Base-by-base conservation (phyloP, 78 protist genomes). In the Guillardia theta region DNA sequence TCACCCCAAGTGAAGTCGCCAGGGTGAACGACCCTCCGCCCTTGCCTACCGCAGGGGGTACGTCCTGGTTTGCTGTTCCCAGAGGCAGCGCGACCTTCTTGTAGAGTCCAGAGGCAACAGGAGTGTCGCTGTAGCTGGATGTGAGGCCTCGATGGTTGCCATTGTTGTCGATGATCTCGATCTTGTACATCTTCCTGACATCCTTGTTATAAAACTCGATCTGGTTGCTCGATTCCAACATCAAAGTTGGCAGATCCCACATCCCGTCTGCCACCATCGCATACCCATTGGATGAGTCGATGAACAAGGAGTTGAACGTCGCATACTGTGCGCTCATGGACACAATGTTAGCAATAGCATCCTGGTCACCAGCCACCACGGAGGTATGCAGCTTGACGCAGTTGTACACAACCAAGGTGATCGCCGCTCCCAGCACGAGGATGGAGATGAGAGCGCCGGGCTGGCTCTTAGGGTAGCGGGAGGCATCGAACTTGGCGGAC, bases 131-230 rank as follows among this genome's bases (percentile, higher is more conserved):
- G 36, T 70, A 24, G 41, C 36, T 24, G 83, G 83, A 70, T 1
- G 41, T 33, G 83, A 70, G 83, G 41, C 21, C 41, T 24, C 22
- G 9, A 24, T 70, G 83, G 83, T 33, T 70, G 41, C 83, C 83
- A 24, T 70, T 70, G 83, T 70, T 70, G 83, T 70, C 83, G 83
- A 70, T 18, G 45, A 70, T 24, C 83, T 70, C 83, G 83, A 70
- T 70, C 36, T 70, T 70, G 41, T 70, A 70, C 45, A 70, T 24
- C 36, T 12, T 12, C 41, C 90, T 37, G 50, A 50, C 0, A 18
- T 78, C 90, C 37, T 48, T 37, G 48, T 78, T 78, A 50, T 24
- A 78, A 30, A 78, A 78, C 33, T 78, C 44, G 90, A 78, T 78
- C 30, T 43, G 10, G 21, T 36, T 43, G 10, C 15, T 6, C 4